These are phyloP conservation scores for Melastoma candidum DNA, from an alignment of 441 rosid genomes.

Conservation along the genomic window DNA sequence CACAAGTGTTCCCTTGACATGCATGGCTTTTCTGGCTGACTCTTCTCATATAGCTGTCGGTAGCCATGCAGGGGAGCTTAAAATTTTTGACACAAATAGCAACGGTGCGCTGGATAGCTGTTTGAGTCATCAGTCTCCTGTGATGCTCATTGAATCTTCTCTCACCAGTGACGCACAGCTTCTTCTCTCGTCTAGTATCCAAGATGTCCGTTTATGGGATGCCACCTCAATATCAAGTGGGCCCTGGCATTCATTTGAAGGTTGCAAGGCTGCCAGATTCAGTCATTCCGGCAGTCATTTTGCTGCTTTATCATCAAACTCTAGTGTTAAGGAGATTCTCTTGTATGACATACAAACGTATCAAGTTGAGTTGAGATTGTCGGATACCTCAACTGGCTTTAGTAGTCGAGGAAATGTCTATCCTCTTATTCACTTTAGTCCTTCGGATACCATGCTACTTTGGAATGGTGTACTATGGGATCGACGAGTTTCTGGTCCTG, in stretches of 20 bases:
- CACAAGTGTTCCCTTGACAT: constrained; percentile 60
- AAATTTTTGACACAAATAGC: constrained; percentile 64
- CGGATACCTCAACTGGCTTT: constrained; percentile 46
- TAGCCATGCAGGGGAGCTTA: constrained; percentile 82
- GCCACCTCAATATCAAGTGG: constrained; percentile 63
- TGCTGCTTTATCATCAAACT: constrained; percentile 63
- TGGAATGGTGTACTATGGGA: constrained; percentile 98
- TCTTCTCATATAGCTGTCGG: constrained; percentile 80
- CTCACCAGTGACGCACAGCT: constrained; percentile 52
- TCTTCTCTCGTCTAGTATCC: constrained; percentile 80
- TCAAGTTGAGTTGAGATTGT: constrained; percentile 42
- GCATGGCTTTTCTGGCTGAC: constrained; percentile 71
- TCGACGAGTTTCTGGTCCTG: constrained; percentile 45
- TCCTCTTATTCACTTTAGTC: constrained; percentile 83
- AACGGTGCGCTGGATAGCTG: constrained; percentile 63
- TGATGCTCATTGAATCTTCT: constrained; percentile 66
- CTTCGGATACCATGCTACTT: constrained; percentile 71
- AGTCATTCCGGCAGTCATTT: constrained; percentile 72
- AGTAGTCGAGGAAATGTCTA: constrained; percentile 68
- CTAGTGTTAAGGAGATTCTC: constrained; percentile 63
- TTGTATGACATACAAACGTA: constrained; percentile 80
- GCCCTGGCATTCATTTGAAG: constrained; percentile 64
- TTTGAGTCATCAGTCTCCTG: constrained; percentile 71
- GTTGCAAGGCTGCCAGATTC: constrained; percentile 87
- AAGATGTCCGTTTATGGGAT: constrained; percentile 90